Percentiles rank a stretch among this genome's conserved stretches.
These are phyloP conservation scores for Maudiozyma humilis DNA, from an alignment of 1,139 yeast genomes.

Conservation along the genomic window DNA sequence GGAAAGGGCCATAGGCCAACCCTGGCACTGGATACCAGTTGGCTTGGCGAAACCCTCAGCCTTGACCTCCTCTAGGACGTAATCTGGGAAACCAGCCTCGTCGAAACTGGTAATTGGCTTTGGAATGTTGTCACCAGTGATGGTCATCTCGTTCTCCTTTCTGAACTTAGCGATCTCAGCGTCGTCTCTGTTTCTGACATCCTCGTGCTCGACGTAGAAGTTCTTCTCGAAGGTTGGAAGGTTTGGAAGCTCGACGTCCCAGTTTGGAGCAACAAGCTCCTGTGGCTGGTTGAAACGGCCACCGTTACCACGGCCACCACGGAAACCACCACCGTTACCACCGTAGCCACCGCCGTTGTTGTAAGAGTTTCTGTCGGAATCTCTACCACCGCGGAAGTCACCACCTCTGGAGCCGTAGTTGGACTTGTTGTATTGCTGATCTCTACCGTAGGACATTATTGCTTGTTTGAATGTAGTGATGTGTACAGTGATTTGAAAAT, in stretches of 20 bases:
- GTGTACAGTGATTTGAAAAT: neutral
- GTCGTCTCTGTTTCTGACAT: conserved; percentile 66
- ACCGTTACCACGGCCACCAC: conserved; percentile 19
- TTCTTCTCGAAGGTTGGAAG: conserved; percentile 92
- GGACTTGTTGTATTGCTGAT: conserved; percentile 30
- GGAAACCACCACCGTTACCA: conserved; percentile 29
- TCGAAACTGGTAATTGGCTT: conserved; percentile 89
- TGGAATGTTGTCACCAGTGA: conserved; percentile 78
- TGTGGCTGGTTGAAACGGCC: conserved; percentile 33
- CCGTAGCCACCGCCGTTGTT: conserved; percentile 27
- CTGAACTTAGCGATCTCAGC: conserved; percentile 70
- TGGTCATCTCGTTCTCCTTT: conserved; percentile 76
- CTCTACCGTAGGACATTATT: conserved; percentile 28
- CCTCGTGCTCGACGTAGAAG: conserved; percentile 80
- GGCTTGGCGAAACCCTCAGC: conserved; percentile 91
- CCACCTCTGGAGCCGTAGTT: conserved; percentile 33
- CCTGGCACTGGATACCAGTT: conserved; percentile 96
- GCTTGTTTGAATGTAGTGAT: neutral
- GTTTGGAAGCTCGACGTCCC: conserved; percentile 53
- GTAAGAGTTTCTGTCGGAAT: conserved; percentile 35
- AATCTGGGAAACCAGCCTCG: conserved; percentile 95
- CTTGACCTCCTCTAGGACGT: conserved; percentile 81
- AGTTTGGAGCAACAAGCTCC: conserved; percentile 60
- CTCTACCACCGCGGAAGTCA: conserved; percentile 36
- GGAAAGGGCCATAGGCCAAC: conserved; percentile 99